Conservation (phyloP, 2,329 filamentous ascomycete species). For the Dothistroma septosporum region DNA sequence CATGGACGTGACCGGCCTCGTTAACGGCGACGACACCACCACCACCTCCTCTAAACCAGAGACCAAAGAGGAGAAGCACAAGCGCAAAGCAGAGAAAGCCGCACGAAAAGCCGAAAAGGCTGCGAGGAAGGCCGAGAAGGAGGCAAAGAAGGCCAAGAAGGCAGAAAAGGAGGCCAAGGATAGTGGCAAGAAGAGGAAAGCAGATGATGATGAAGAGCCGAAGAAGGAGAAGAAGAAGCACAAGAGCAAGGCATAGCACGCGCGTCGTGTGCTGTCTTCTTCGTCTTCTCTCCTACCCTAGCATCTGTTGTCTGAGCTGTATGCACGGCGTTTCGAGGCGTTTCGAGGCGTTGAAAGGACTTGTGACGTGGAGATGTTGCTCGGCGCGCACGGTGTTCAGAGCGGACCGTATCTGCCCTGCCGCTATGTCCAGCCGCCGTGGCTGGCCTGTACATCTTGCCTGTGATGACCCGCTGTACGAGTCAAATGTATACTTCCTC, state of each 20-base stretch:
- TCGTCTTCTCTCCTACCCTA: not conserved
- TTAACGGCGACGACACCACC: conserved; percentile 22
- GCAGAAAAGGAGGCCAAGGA: conserved; percentile 30
- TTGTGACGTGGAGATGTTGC: not conserved
- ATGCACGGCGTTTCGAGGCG: conserved; percentile 5
- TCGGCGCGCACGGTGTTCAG: no score
- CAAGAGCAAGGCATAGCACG: conserved; percentile 25
- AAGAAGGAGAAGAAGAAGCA: conserved; percentile 46
- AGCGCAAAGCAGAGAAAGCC: conserved; percentile 24
- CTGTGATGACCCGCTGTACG: not conserved
- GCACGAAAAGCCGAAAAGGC: conserved; percentile 28
- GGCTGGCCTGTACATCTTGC: not conserved
- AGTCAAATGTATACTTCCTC: not conserved
- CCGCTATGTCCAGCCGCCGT: not conserved
- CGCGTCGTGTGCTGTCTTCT: not conserved
- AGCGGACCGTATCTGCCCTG: not conserved
- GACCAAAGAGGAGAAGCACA: conserved; percentile 30
- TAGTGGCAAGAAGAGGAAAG: conserved; percentile 36
- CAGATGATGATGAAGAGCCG: conserved; percentile 48
- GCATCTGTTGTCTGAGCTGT: not conserved
- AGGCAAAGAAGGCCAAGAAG: conserved; percentile 32
- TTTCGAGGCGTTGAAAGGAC: not conserved
- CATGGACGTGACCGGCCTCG: conserved; percentile 13
- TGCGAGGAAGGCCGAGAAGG: conserved; percentile 37
- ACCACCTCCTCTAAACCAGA: conserved; percentile 18